Evolutionary conservation across 176 grass and related monocot species (phyloP).

Genomic region (Poa pratensis): DNA sequence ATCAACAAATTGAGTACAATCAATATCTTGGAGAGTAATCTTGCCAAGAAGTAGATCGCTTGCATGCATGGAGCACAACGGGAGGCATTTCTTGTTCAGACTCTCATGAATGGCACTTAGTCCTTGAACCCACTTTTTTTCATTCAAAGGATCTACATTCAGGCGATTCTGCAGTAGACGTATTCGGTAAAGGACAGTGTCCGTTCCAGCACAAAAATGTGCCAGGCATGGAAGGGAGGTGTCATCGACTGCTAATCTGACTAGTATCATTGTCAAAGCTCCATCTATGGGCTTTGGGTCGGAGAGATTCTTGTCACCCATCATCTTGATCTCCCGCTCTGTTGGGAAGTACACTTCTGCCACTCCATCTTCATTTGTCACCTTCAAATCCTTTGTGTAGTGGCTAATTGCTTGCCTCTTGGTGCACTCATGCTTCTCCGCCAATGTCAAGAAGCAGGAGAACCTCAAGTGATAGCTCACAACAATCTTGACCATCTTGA

Average conservation of each 20-base stretch:
- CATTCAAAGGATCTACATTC: slow-evolving; percentile 84
- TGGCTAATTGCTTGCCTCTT: slow-evolving; percentile 90
- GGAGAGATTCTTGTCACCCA: slow-evolving; percentile 76
- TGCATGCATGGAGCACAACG: slow-evolving; percentile 77
- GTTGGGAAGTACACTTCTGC: slow-evolving; percentile 71
- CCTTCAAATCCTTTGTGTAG: slow-evolving; percentile 86
- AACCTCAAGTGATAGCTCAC: slow-evolving; percentile 94
- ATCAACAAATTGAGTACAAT: slow-evolving; percentile 79
- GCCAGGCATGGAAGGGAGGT: slow-evolving; percentile 56
- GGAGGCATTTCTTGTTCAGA: slow-evolving; percentile 88
- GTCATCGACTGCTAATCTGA: slow-evolving; percentile 67
- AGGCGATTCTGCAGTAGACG: slow-evolving; percentile 90
- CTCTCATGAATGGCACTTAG: slow-evolving; percentile 85
- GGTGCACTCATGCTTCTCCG: slow-evolving; percentile 88
- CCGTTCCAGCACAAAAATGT: slow-evolving; percentile 72
- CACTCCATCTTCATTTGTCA: slow-evolving; percentile 56
- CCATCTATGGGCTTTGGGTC: slow-evolving; percentile 87
- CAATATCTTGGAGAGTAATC: slow-evolving; percentile 86
- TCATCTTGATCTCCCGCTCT: slow-evolving; percentile 93
- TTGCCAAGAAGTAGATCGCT: slow-evolving; percentile 80
- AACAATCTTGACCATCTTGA: slow-evolving; percentile 86
- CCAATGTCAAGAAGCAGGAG: slow-evolving; percentile 91
- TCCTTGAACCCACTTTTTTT: slow-evolving; percentile 79
- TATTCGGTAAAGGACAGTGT: slow-evolving; percentile 74
- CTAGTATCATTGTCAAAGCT: slow-evolving; percentile 75